phyloP scores from a whole-genome alignment of 345 rosid species.

The Euclidium syriacum region DNA sequence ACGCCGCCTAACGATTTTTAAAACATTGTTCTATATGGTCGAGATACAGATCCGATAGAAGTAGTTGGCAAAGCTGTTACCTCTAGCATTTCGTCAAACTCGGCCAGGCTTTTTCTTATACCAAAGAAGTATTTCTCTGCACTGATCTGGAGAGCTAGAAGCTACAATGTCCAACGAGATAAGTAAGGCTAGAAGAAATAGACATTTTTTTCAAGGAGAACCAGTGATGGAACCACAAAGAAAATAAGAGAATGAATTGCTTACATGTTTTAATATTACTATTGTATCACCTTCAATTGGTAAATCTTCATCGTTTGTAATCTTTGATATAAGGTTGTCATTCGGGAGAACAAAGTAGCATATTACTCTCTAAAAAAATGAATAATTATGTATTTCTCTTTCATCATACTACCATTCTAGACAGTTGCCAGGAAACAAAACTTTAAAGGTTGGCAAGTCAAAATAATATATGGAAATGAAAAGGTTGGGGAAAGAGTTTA shows the following conservation, averaged over 20 bases:
- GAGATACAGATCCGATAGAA: neutral
- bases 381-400: neutral
- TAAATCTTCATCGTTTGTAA: constrained; percentile 73
- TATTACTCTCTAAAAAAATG: neutral
- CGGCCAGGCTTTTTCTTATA: constrained; percentile 89
- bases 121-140: constrained; percentile 91
- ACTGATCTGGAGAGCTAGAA: constrained; percentile 76
- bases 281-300: constrained; percentile 87
- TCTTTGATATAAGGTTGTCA: constrained; percentile 77
- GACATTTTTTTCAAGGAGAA: neutral
- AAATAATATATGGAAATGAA: neutral
- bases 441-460: neutral
- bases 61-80: constrained; percentile 31
- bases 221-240: too few relatives aligned
- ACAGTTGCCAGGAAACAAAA: neutral
- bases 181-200: constrained; percentile 21
- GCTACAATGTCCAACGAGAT: constrained; percentile 41
- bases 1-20: too few relatives aligned
- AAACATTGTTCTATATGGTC: neutral
- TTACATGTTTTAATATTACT: constrained; percentile 90
- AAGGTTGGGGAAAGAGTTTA: neutral
- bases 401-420: constrained; percentile 13
- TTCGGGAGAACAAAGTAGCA: neutral
- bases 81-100: constrained; percentile 96
- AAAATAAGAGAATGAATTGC: neutral